phyloP scores from a whole-genome alignment of 73 alveolate species.

The Paraurostyla sp. region DNA sequence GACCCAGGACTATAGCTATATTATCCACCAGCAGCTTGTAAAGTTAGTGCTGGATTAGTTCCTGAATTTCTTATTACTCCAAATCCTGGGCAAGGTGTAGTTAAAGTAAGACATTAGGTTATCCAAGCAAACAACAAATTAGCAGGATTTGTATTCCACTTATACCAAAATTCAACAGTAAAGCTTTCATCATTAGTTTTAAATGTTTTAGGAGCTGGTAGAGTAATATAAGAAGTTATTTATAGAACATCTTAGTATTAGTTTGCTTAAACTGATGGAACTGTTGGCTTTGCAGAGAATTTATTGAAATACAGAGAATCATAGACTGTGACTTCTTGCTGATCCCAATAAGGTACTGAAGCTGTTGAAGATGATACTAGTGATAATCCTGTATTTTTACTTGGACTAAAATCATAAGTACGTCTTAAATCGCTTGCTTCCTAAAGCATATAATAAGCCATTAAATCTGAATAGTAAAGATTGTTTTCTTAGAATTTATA shows the following conservation, averaged over 20 bases:
- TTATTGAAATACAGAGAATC: neutral
- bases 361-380: no score
- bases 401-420: neutral
- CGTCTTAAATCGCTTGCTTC: neutral
- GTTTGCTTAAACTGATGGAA: neutral
- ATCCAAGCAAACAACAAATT: neutral
- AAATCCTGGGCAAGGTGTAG: constrained; percentile 4
- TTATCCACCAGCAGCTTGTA: neutral
- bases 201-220: constrained; percentile 8
- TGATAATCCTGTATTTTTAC: neutral
- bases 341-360: no score
- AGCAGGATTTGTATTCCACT: neutral
- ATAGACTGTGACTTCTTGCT: neutral
- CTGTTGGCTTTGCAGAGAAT: neutral
- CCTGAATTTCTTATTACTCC: neutral
- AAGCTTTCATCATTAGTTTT: neutral
- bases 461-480: neutral
- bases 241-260: neutral
- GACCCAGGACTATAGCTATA: neutral
- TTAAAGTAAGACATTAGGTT: neutral
- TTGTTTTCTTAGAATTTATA: neutral
- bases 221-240: neutral
- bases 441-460: neutral
- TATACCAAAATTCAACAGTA: constrained; percentile 33
- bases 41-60: neutral